Percentiles rank a stretch among this genome's conserved stretches.
phyloP scores from a whole-genome alignment of 345 rosid species.

The Citrus inodora region DNA sequence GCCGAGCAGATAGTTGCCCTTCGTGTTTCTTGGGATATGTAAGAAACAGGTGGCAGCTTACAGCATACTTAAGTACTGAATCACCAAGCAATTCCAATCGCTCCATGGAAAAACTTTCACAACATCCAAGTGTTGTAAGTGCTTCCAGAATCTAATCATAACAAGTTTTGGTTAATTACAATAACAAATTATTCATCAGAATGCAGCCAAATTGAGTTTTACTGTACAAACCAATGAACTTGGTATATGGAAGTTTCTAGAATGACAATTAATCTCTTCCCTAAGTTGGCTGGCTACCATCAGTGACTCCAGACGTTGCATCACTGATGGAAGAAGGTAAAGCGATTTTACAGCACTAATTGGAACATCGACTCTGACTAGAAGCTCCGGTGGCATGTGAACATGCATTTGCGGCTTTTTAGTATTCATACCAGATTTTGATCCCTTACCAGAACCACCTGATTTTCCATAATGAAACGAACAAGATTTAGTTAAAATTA shows the following conservation, averaged over 20 bases:
- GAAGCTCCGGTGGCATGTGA: conserved; percentile 86
- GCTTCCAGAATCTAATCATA: conserved; percentile 72
- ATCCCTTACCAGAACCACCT: conserved; percentile 37
- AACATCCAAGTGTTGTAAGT: conserved; percentile 63
- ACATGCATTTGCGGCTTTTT: conserved; percentile 47
- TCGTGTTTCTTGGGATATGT: conserved; percentile 62
- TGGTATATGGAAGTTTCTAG: conserved; percentile 42
- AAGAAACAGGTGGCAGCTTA: conserved; percentile 70
- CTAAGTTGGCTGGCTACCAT: conserved; percentile 93
- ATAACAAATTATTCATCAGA: conserved; percentile 1
- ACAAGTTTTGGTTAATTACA: neutral
- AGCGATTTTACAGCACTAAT: conserved; percentile 44
- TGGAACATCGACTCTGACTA: conserved; percentile 50
- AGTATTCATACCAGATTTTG: conserved; percentile 23
- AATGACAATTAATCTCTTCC: conserved; percentile 55
- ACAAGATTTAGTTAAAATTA: neutral
- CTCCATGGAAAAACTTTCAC: conserved; percentile 86
- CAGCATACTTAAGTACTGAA: conserved; percentile 80
- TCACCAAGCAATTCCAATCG: conserved; percentile 97
- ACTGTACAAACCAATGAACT: conserved; percentile 57
- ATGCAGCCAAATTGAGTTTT: conserved; percentile 2
- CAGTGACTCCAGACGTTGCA: conserved; percentile 77
- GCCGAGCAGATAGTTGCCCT: conserved; percentile 53
- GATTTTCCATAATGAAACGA: conserved; percentile 8
- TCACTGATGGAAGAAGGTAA: conserved; percentile 79